Evolutionary conservation across 2,329 filamentous ascomycete species (phyloP), one percentile per base, ranked within the genome.

Genomic region (Beauveria australis): DNA sequence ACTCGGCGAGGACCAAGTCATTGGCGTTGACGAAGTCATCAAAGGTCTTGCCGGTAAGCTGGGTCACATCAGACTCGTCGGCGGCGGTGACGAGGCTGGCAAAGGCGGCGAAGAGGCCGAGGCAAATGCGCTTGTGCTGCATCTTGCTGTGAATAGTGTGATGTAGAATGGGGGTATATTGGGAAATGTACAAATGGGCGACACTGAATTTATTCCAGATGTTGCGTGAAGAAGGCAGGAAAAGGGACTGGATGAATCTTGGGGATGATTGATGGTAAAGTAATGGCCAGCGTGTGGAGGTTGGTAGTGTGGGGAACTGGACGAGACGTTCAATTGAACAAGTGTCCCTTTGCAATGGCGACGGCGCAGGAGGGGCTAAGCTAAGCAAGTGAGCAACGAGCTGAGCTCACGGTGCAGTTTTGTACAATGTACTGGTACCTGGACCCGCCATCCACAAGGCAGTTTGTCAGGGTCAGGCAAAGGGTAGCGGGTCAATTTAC

Each of bases 1-100:
- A 99, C 80, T 99, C 92, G 69, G 92, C 92, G 64, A 99, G 87
- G 60, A 97, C 93, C 61, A 99, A 83, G 69, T 91, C 87, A 75
- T 97, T 89, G 69, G 86, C 78, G 74, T 88, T 88, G 72, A 99
- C 80, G 76, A 97, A 99, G 63, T 87, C 84, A 67, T 89, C 83
- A 75, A 99, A 99, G 66, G 84, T 91, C 72, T 93, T 91, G 75
- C 88, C 87, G 76, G 89, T 95, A 66, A 99, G 81, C 67, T 91
- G 85, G 70, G 85, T 77, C 66, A 99, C 94, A 74, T 97, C 92
- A 52, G 91, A 96, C 54, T 81, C 81, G 49, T 80, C 78, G 66
- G 82, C 84, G 64, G 86, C 82, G 64, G 56, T 47, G 68, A 84
- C 87, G 66, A 81, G 75, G 66, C 80, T 80, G 63, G 82, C 80